Base-by-base conservation (phyloP, 2,329 filamentous ascomycete species). In the Lasiodiplodia sp. region DNA sequence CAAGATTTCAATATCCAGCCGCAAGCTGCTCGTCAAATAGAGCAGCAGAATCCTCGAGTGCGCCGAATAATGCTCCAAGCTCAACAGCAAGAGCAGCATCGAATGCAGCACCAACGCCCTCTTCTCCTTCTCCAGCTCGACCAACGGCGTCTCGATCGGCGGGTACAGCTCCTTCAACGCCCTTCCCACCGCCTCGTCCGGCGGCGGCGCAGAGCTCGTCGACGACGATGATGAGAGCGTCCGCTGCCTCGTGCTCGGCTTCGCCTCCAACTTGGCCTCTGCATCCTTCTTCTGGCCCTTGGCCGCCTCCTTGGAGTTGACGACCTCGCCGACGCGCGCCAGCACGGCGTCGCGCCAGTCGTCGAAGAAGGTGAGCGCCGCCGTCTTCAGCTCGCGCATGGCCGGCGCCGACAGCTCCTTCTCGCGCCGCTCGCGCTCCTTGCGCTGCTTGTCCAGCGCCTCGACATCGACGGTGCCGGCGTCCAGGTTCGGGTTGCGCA, bases 311-410 rank as follows among this genome's bases (percentile, higher is more conserved):
- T 75, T 73, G 5, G 79, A 75, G 69, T 82, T 82, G 57, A 86
- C 77, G 44, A 93, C 86, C 72, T 96, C 91, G 21, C 89, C 87
- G 28, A 97, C 82, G 16, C 94, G 87, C 68, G 88, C 85, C 51
- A 92, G 82, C 11, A 97, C 87, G 14, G 84, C 83, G 6, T 88
- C 85, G 73, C 92, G 88, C 95, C 95, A 98, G 71, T 93, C 91
- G 69, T 91, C 89, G 76, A 95, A 97, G 76, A 91, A 89, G 7
- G 85, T 81, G 5, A 96, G 77, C 1, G 89, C 86, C 66, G 91
- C 89, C 71, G 87, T 88, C 81, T 89, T 94, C 73, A 94, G 80
- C 73, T 92, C 90, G 68, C 85, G 81, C 70, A 91, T 84, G 66
- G 83, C 82, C 3, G 81, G 80, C 3, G 80, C 80, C 21, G 81